Base-by-base conservation (phyloP, 2,329 filamentous ascomycete genomes). In the Endoconidiophora polonica region DNA sequence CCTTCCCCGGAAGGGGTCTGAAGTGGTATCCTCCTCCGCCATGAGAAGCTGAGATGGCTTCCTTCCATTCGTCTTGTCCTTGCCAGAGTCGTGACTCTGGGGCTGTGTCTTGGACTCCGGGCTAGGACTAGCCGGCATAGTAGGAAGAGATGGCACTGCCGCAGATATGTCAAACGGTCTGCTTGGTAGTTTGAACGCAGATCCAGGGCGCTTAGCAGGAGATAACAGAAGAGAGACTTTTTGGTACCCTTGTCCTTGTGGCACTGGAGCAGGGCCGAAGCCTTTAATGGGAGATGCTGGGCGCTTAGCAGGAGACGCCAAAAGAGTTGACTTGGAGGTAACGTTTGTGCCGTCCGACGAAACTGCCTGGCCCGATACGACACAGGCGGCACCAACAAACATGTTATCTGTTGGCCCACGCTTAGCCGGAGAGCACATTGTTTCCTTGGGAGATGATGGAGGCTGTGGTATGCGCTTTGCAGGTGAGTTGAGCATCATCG, bases 401-500 rank as follows among this genome's bases (percentile, higher is more conserved):
- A 44, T 57, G 23, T 63, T 59, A 1, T 62, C 54, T 14, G 39
- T 18, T 2, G 74, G 86, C 42, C 66, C 59, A 36, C 67, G 65
- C 58, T 74, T 76, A 1, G 76, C 71, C 0, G 76, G 75, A 1
- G 72, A 74, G 54, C 68, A 74, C 59, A 79, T 63, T 0, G 68
- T 62, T 22, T 77, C 75, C 57, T 73, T 78, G 0, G 76, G 70
- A 1, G 74, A 73, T 4, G 67, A 57, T 1, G 72, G 68, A 6
- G 67, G 39, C 23, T 50, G 44, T 3, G 47, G 47, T 5, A 41
- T 66, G 24, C 75, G 68, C 50, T 73, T 71, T n/a, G 75, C 72
- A 2, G 77, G 76, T 42, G 74, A 79, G 18, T 61, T 65, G 41
- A 79, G 61, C 10, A 67, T 61, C 1, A 66, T 45, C 46, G 33